Base-by-base conservation (phyloP, 2,329 filamentous ascomycete genomes). In the Fusarium virguliforme region DNA sequence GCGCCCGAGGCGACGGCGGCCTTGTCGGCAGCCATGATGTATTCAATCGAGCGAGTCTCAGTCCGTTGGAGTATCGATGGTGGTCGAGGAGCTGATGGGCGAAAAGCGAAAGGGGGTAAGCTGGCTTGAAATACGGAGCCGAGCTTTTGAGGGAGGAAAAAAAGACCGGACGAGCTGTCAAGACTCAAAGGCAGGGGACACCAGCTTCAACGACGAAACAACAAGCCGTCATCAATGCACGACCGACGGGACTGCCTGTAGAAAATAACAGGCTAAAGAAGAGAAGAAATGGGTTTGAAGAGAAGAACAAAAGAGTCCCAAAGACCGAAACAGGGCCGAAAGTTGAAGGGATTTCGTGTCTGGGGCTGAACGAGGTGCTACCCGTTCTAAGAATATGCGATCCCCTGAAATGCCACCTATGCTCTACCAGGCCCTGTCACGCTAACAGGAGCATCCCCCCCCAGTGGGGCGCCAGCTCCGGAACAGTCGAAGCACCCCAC, bases 1-100 rank as follows among this genome's bases (percentile, higher is more conserved):
- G 87, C 85, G 81, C 89, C 89, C 40, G 89, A 89, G 80, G 86
- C 88, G 80, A 86, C 82, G 76, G 84, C 83, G 78, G 85, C 84
- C 81, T 85, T 86, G 64, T 85, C 84, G 77, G 84, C 83, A 75
- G 87, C 86, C 88, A 90, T 90, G 76, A 60, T 75, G 63, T 75
- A 63, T 68, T 75, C 66, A 63, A 74, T 73, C 65, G 67, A 64
- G 61, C 53, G 30, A 18, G 24, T 24, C 10, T 24, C 58, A 55
- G 51, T n/a, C 60, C 54, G 57, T 40, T 26, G 34, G 64, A 24
- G 35, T 64, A 15, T 62, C 8, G 51, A 55, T 51, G 65, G 59
- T 64, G 54, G 53, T 62, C 35, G 54, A 50, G 60, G 54, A 60
- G 54, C 43, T 61, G 46, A 43, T 70, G 66, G 30, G 38, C 40